Evolutionary conservation across 169 alveolate species (phyloP).

Genomic region (Hepatocystis sp.): DNA sequence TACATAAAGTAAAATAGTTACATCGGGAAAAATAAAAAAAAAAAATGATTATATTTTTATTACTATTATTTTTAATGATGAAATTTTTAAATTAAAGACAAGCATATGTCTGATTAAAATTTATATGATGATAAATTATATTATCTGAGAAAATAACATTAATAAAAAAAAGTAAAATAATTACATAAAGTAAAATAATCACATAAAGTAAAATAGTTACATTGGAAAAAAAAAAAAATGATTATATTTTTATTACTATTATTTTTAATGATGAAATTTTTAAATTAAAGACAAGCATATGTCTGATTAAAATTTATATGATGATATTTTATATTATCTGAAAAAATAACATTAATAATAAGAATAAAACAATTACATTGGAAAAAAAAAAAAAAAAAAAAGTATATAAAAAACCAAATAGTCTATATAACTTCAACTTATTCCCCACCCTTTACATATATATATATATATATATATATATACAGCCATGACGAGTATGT

Average conservation of each 20-base stretch:
- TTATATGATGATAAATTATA: slow-evolving; percentile 29
- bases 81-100: slow-evolving; percentile 51
- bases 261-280: slow-evolving; percentile 59
- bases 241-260: slow-evolving; percentile 17
- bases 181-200: background rate
- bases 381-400: background rate
- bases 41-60: background rate
- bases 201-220: background rate
- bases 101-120: slow-evolving; percentile 75
- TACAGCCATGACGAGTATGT: no score
- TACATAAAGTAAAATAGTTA: slow-evolving; percentile 1
- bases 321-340: slow-evolving; percentile 52
- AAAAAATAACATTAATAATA: slow-evolving; percentile 60
- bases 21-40: background rate
- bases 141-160: slow-evolving; percentile 71
- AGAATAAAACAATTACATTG: no score
- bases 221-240: background rate
- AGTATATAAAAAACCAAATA: no score
- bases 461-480: no score
- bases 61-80: slow-evolving; percentile 67
- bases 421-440: no score
- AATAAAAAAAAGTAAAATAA: slow-evolving; percentile 6
- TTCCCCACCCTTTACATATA: no score
- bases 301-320: slow-evolving; percentile 49
- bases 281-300: slow-evolving; percentile 76